Conservation (phyloP, 129 eudicot species). For the carrot (Daucus carota) region DNA sequence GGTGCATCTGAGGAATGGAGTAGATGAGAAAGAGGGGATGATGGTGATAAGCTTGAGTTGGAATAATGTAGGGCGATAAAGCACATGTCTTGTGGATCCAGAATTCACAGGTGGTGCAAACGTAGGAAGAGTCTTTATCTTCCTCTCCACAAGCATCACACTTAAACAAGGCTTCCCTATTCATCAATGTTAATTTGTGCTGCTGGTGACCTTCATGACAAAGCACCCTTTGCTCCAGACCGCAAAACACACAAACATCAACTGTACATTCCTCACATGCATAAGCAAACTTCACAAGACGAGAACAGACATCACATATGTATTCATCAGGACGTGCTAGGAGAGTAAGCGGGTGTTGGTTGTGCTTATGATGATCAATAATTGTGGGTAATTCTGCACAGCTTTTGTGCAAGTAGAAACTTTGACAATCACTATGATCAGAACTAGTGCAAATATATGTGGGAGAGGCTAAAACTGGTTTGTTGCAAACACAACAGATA, state of each 20-base stretch:
- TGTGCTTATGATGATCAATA: background rate
- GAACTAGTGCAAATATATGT: background rate
- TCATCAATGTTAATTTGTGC: background rate
- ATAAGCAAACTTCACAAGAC: background rate
- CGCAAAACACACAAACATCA: background rate
- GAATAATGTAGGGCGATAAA: background rate
- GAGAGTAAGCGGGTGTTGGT: background rate
- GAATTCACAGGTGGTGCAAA: background rate
- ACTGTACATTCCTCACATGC: background rate
- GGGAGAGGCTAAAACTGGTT: background rate
- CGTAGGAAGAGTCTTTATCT: background rate
- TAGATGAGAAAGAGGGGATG: background rate
- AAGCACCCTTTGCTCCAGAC: background rate
- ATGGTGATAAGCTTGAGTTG: background rate
- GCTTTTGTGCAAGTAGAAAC: background rate
- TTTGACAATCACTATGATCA: background rate
- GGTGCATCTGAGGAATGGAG: conserved; percentile 1
- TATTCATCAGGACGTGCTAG: background rate
- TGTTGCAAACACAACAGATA: background rate
- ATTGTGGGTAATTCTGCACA: background rate
- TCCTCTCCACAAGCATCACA: background rate
- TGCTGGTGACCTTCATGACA: background rate
- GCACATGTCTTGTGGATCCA: background rate
- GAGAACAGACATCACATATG: background rate
- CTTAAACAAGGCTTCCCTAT: background rate